Conservation (phyloP, 176 grass and related monocot genomes). For the Phyllostachys edulis region DNA sequence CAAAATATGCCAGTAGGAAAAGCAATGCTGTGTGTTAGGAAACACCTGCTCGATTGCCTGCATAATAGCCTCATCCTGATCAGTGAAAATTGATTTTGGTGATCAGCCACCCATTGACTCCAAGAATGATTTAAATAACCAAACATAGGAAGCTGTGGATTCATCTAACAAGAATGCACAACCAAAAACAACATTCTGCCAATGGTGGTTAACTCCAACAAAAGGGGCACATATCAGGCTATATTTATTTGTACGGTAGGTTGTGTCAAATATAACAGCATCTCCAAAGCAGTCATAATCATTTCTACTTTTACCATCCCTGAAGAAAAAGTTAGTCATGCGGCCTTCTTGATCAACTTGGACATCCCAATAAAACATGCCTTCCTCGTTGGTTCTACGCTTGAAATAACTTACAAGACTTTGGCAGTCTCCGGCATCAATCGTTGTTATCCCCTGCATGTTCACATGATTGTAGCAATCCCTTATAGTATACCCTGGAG, state of each 20-base stretch:
- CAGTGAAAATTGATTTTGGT: conserved; percentile 78
- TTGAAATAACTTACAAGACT: conserved; percentile 82
- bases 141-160: conserved; percentile 62
- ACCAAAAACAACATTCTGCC: conserved; percentile 75
- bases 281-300: conserved; percentile 90
- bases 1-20: conserved; percentile 78
- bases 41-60: conserved; percentile 59
- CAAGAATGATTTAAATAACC: conserved; percentile 75
- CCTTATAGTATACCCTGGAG: conserved; percentile 56
- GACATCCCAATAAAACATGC: conserved; percentile 87
- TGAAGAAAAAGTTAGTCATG: conserved; percentile 78
- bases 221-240: conserved; percentile 68
- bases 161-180: conserved; percentile 80
- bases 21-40: conserved; percentile 66
- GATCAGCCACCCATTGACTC: conserved; percentile 65
- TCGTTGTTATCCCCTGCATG: conserved; percentile 49
- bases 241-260: conserved; percentile 65
- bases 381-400: conserved; percentile 71
- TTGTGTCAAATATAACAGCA: conserved; percentile 78
- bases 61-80: conserved; percentile 61
- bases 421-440: conserved; percentile 66
- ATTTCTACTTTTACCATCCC: conserved; percentile 69
- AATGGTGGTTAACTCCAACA: conserved; percentile 82
- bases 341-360: conserved; percentile 79
- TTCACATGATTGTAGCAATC: conserved; percentile 70